phyloP scores from a whole-genome alignment of 2,329 filamentous ascomycete species.

The Didymella arachidicola region DNA sequence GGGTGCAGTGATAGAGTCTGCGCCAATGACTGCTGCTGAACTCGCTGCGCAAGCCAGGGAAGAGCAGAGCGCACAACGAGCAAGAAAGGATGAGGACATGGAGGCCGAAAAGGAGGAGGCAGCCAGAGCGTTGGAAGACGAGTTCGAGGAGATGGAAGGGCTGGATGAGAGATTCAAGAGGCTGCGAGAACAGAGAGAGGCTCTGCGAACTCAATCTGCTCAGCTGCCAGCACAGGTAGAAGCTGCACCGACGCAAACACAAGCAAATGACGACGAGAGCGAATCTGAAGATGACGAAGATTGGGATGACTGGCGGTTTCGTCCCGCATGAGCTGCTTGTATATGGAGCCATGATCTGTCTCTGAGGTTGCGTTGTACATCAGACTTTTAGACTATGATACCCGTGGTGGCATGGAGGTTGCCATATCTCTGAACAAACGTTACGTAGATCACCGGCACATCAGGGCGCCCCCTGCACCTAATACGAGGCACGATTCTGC shows the following conservation, averaged over 20 bases:
- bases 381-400: slow-evolving; percentile 16
- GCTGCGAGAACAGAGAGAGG: slow-evolving; percentile 57
- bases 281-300: slow-evolving; percentile 49
- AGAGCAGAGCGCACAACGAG: slow-evolving; percentile 54
- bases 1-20: slow-evolving; percentile 55
- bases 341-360: slow-evolving; percentile 8
- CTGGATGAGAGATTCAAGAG: slow-evolving; percentile 56
- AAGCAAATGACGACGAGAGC: slow-evolving; percentile 37
- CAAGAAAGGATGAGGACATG: slow-evolving; percentile 54
- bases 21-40: slow-evolving; percentile 57
- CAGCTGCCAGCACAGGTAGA: slow-evolving; percentile 22
- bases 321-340: slow-evolving; percentile 37
- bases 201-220: slow-evolving; percentile 42
- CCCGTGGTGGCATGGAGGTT: slow-evolving; percentile 7
- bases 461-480: slow-evolving; percentile 16
- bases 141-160: slow-evolving; percentile 61
- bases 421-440: background rate
- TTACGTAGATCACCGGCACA: slow-evolving; percentile 8
- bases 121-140: slow-evolving; percentile 54
- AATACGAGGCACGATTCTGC: slow-evolving; percentile 9
- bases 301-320: slow-evolving; percentile 51
- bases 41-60: slow-evolving; percentile 56
- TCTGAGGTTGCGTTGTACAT: slow-evolving; percentile 9
- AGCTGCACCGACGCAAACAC: slow-evolving; percentile 1
- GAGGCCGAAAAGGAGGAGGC: slow-evolving; percentile 60